phyloP scores from a whole-genome alignment of 352 stramenopile species.

The Globisporangium sylvaticum region DNA sequence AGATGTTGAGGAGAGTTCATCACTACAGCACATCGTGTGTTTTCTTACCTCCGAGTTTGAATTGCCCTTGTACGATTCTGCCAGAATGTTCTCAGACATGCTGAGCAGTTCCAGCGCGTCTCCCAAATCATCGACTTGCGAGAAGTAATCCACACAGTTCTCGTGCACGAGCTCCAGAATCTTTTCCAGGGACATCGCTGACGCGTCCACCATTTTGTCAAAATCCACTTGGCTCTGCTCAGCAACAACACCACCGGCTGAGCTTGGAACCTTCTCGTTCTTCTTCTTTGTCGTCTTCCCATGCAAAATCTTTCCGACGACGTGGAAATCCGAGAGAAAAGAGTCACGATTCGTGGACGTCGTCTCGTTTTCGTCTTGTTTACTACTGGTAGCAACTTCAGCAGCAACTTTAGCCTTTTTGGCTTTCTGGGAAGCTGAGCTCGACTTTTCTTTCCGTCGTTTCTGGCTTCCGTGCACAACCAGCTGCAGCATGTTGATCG shows the following conservation, averaged over 20 bases:
- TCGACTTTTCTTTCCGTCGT: slow-evolving; percentile 15
- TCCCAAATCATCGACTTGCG: slow-evolving; percentile 64
- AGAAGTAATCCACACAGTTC: slow-evolving; percentile 71
- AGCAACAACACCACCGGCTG: not conserved
- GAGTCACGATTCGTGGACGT: slow-evolving; percentile 38
- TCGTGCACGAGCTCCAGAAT: slow-evolving; percentile 67
- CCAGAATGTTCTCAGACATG: slow-evolving; percentile 53
- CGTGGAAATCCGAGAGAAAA: slow-evolving; percentile 80
- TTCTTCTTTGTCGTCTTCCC: slow-evolving; percentile 43
- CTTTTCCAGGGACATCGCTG: slow-evolving; percentile 49
- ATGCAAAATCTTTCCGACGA: slow-evolving; percentile 77
- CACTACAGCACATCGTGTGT: not conserved
- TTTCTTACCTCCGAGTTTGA: slow-evolving; percentile 45
- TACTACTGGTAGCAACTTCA: not conserved
- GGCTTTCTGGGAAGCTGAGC: not conserved
- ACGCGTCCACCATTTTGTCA: slow-evolving; percentile 52
- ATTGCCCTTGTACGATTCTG: slow-evolving; percentile 44
- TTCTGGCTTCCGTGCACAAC: not conserved
- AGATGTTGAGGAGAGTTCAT: not conserved
- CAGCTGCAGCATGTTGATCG: slow-evolving; percentile 76
- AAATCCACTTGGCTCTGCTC: slow-evolving; percentile 22
- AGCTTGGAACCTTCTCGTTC: not conserved
- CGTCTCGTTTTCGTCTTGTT: slow-evolving; percentile 1
- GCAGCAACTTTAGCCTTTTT: not conserved
- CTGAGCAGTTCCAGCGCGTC: slow-evolving; percentile 70